These are phyloP conservation scores for Deinandra increscens DNA, from an alignment of 129 eudicot species.

Conservation along the genomic window DNA sequence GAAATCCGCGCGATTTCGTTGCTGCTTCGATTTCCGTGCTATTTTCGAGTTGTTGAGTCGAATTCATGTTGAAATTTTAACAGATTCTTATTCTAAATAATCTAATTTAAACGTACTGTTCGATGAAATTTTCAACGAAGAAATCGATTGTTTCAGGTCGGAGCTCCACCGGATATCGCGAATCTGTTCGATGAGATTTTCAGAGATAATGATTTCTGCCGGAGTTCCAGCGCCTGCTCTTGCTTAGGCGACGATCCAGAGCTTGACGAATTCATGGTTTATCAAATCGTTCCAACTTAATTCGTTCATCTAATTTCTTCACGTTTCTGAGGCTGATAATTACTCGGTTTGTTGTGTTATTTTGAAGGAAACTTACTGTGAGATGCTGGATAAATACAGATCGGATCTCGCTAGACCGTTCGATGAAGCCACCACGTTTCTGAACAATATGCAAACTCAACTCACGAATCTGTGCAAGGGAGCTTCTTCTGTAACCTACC, in stretches of 20 bases:
- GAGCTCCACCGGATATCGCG: constrained; percentile 49
- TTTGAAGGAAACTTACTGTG: constrained; percentile 53
- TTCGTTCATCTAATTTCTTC: background rate
- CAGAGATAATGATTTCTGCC: constrained; percentile 31
- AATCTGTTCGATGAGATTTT: constrained; percentile 44
- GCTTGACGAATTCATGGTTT: constrained; percentile 62
- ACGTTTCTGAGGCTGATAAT: background rate
- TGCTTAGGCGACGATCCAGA: constrained; percentile 59
- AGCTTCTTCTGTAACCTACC: constrained; percentile 35
- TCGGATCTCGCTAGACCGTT: constrained; percentile 55
- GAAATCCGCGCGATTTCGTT: constrained; percentile 4
- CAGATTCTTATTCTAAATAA: too few relatives aligned
- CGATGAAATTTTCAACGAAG: too few relatives aligned
- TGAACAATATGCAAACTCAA: constrained; percentile 51
- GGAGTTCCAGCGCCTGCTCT: constrained; percentile 28
- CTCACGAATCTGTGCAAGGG: constrained; percentile 51
- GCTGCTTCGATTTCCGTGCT: background rate
- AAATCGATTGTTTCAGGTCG: too few relatives aligned
- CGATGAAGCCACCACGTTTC: constrained; percentile 51
- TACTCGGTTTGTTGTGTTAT: background rate
- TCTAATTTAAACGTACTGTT: too few relatives aligned
- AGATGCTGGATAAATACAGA: constrained; percentile 47
- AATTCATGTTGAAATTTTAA: background rate
- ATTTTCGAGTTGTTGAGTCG: background rate
- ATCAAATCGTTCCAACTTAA: background rate